Conservation (phyloP, 1,139 yeast species). For the Pichia sp. region DNA sequence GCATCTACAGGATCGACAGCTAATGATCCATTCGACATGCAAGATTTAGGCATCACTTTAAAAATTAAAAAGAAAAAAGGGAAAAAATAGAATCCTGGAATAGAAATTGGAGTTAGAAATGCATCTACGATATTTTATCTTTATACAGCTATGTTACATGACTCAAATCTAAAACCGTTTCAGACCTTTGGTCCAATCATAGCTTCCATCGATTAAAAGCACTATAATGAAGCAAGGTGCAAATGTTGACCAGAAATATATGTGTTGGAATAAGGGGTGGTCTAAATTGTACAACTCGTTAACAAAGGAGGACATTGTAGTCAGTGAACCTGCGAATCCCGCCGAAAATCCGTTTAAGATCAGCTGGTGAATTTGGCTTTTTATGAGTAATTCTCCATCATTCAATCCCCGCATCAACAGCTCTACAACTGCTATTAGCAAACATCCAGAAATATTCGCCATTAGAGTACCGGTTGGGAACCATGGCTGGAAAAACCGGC, state of each 20-base stretch:
- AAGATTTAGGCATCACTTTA: slow-evolving; percentile 15
- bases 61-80: slow-evolving; percentile 18
- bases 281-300: slow-evolving; percentile 47
- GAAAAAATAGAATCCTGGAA: neutral
- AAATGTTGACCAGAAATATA: slow-evolving; percentile 34
- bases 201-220: slow-evolving; percentile 45
- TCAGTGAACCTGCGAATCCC: slow-evolving; percentile 73
- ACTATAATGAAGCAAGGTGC: slow-evolving; percentile 32
- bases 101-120: too few relatives aligned
- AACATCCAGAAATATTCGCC: slow-evolving; percentile 56
- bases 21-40: slow-evolving; percentile 17
- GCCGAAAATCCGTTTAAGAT: slow-evolving; percentile 49
- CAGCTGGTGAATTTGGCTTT: slow-evolving; percentile 34
- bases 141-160: too few relatives aligned
- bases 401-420: slow-evolving; percentile 41
- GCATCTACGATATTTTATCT: too few relatives aligned
- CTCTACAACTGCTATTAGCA: slow-evolving; percentile 46
- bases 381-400: slow-evolving; percentile 24
- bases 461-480: slow-evolving; percentile 72
- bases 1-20: neutral
- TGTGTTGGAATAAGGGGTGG: slow-evolving; percentile 15
- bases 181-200: slow-evolving; percentile 40
- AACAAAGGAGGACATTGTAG: slow-evolving; percentile 73
- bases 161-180: neutral
- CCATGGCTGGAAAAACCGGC: slow-evolving; percentile 16